Base-by-base conservation (phyloP, 2,329 filamentous ascomycete species). In the Myrmaecium sp. region DNA sequence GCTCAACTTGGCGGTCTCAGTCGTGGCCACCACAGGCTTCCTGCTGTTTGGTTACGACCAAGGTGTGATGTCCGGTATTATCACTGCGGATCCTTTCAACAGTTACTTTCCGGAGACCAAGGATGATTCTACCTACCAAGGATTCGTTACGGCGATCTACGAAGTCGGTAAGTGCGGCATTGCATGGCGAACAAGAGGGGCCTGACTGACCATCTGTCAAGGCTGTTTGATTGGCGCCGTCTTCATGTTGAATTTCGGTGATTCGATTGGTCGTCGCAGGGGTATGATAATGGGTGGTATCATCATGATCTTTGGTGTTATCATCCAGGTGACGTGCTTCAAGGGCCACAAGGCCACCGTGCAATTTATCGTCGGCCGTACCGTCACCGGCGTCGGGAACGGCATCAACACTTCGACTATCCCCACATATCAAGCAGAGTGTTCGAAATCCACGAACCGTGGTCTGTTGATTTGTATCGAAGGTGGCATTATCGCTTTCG, bases 11-110 rank as follows among this genome's bases (percentile, higher is more conserved):
- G 53, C 61, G 20, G 60, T 76, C 24, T 71, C 71, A 2, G 59
- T 62, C n/a, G 60, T 75, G 14, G 68, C 70, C 4, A 74, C 70
- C 1, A 70, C 66, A 26, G 69, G 66, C 13, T 72, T 73, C 51
- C 44, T 71, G 15, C 25, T 68, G n/a, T 69, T 67, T 33, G 64
- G 64, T 30, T 69, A 68, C 40, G 64, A 69, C 32, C 65, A 49
- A 38, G 46, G 46, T 28, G 46, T 50, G 29, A 50, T 50, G 46
- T 44, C 42, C 12, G 46, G 46, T 14, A 50, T 50, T 26, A 50
- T 50, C n/a, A 41, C 41, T 2, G 44, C 44, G 3, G 38, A 43
- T 5, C 43, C 43, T 1, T 50, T 50, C 33, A 46, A 43, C 31
- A 27, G 32, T 7, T 48, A 47, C 30, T 56, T 57, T 26, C 54